Evolutionary conservation across 768 basidiomycete genomes (phyloP).

Genomic region (Boletus rubroflammeus): DNA sequence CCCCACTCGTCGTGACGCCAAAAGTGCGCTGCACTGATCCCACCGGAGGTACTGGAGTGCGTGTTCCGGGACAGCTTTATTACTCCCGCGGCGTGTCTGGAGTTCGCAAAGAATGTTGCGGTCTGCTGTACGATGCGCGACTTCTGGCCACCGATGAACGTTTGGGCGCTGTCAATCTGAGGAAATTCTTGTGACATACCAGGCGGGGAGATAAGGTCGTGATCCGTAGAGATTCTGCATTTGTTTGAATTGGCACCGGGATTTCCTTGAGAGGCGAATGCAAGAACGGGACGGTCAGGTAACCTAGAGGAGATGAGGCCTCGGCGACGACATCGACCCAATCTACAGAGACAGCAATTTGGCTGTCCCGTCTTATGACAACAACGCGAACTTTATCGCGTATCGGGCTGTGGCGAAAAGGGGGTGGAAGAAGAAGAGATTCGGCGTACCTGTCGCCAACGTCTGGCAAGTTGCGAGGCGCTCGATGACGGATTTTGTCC

Average conservation of each 20-base stretch:
- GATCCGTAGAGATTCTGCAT: constrained; percentile 27
- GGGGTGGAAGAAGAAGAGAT: constrained; percentile 27
- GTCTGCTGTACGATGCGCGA: constrained; percentile 11
- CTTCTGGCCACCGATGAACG: constrained; percentile 17
- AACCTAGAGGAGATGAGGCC: neutral
- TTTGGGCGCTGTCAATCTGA: constrained; percentile 10
- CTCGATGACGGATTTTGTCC: neutral
- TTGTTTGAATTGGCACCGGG: neutral
- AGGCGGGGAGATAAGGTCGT: constrained; percentile 30
- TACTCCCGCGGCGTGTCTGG: constrained; percentile 26
- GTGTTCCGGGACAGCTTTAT: constrained; percentile 19
- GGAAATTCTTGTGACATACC: constrained; percentile 9
- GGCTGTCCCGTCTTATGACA: constrained; percentile 1
- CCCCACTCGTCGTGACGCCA: neutral
- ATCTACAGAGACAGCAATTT: constrained; percentile 6
- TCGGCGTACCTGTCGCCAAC: constrained; percentile 10
- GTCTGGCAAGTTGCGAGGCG: constrained; percentile 11
- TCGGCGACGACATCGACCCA: constrained; percentile 14
- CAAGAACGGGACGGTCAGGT: neutral
- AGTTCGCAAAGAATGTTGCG: constrained; percentile 19
- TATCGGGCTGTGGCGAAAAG: constrained; percentile 21
- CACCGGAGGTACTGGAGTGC: constrained; percentile 4
- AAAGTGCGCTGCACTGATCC: constrained; percentile 2
- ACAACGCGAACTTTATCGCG: constrained; percentile 9
- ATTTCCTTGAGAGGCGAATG: constrained; percentile 7